Base-by-base conservation (phyloP, 495 filamentous ascomycete genomes). In the Penicillium verhagenii region DNA sequence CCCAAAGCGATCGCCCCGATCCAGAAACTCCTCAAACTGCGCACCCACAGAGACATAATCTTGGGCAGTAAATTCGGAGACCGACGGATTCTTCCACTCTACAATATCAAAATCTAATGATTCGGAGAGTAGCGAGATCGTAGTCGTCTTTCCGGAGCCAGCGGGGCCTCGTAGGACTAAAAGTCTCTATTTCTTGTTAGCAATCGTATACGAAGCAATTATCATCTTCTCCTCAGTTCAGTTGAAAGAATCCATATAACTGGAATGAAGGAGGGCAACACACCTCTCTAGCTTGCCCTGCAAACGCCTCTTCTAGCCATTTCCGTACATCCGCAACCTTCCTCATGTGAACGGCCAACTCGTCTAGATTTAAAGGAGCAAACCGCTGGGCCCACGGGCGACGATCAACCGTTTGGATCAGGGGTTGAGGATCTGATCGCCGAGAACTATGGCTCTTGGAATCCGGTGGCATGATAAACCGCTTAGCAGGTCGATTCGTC, bases 11-110 rank as follows among this genome's bases (percentile, higher is more conserved):
- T 91, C 85, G 28, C 89, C 86, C 45, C 90, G 79, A 11, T 79
- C 82, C 45, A 99, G 72, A 59, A 96, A 99, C 51, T 97, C 92
- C 55, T 96, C 90, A 66, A 99, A 97, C 56, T 92, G 85, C 14
- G 84, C 75, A 5, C 85, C 79, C 29, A 84, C 76, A 6, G 91
- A 90, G 43, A 84, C 70, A 49, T 81, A 85, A 2, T 79, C 83
- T 56, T 81, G 82, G 20, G 76, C 68, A 9, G 75, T 70, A 16
- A 76, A 82, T 6, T 86, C 79, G 0, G 82, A 78, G 1, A 78
- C 83, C 8, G 69, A 53, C 0, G 93, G 94, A 70, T 93, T 96
- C 58, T 82, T 86, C 95, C 95, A 99, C 71, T 99, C 95, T 21
- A 90, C 68, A 10, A 97, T 69, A 19, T 92, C 81, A 51, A 88